Evolutionary conservation across 164 flowering plant genomes (phyloP).

Genomic region (Vitis rotundifolia): DNA sequence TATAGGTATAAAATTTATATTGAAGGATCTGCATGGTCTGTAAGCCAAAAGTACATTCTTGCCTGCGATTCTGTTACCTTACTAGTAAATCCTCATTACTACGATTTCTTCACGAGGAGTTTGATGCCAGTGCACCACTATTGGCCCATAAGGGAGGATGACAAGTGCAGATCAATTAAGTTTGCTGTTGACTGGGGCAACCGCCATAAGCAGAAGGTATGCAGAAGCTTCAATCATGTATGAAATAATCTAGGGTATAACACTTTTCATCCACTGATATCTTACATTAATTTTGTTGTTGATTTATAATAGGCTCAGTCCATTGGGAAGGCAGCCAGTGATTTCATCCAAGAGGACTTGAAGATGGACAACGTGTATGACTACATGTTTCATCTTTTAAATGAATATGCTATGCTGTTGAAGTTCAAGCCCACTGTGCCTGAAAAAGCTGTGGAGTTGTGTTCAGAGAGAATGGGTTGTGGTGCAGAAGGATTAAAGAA

Average conservation of each 20-base stretch:
- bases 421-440: conserved; percentile 51
- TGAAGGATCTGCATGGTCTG: conserved; percentile 83
- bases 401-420: conserved; percentile 57
- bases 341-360: conserved; percentile 51
- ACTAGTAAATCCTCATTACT: conserved; percentile 52
- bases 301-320: conserved; percentile 49
- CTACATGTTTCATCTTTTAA: conserved; percentile 72
- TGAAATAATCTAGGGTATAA: too few relatives aligned
- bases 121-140: conserved; percentile 59
- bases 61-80: conserved; percentile 67
- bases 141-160: conserved; percentile 60
- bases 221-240: too few relatives aligned
- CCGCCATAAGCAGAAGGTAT: conserved; percentile 51
- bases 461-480: conserved; percentile 62
- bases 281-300: background rate
- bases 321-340: conserved; percentile 58
- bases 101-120: conserved; percentile 67
- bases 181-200: conserved; percentile 75
- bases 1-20: conserved; percentile 66
- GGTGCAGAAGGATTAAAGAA: conserved; percentile 30
- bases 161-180: conserved; percentile 64
- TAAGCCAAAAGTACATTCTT: conserved; percentile 69
- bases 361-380: conserved; percentile 70
- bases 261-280: too few relatives aligned
- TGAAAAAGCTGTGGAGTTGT: conserved; percentile 40